Percentiles rank a stretch among this genome's conserved stretches.
These are phyloP conservation scores for Clonostachys rhizophaga DNA, from an alignment of 2,329 filamentous ascomycete genomes.

Conservation along the genomic window DNA sequence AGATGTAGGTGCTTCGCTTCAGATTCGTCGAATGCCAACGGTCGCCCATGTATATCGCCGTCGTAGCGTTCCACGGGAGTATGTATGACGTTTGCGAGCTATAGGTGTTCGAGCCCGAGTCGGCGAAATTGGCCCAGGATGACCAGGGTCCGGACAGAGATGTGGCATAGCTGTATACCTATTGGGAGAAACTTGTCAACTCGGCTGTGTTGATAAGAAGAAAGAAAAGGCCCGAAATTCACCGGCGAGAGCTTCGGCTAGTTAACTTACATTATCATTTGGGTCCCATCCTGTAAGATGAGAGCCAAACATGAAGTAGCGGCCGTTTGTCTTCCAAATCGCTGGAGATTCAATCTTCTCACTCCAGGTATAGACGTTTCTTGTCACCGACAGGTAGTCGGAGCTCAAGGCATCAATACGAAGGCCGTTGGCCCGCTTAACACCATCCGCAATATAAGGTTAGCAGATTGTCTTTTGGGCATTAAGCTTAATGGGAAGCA, in stretches of 20 bases:
- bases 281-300: conserved; percentile 51
- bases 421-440: conserved; percentile 48
- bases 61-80: conserved; percentile 31
- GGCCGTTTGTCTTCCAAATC: conserved; percentile 52
- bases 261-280: conserved; percentile 52
- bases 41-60: conserved; percentile 61
- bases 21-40: conserved; percentile 60
- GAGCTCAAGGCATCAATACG: conserved; percentile 51
- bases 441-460: neutral
- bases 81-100: conserved; percentile 57
- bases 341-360: conserved; percentile 59
- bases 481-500: conserved; percentile 9
- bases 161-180: conserved; percentile 51
- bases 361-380: conserved; percentile 43
- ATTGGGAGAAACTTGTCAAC: rapidly evolving
- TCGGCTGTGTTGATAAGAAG: neutral
- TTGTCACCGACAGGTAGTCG: conserved; percentile 49
- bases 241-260: neutral
- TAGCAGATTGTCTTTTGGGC: neutral
- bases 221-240: neutral
- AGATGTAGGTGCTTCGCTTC: conserved; percentile 57
- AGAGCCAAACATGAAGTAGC: conserved; percentile 63
- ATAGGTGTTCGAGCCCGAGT: conserved; percentile 51
- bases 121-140: conserved; percentile 53
- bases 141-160: conserved; percentile 57